Evolutionary conservation across 2,329 filamentous ascomycete species (phyloP).

Genomic region (Phaeosphaeria sp.): DNA sequence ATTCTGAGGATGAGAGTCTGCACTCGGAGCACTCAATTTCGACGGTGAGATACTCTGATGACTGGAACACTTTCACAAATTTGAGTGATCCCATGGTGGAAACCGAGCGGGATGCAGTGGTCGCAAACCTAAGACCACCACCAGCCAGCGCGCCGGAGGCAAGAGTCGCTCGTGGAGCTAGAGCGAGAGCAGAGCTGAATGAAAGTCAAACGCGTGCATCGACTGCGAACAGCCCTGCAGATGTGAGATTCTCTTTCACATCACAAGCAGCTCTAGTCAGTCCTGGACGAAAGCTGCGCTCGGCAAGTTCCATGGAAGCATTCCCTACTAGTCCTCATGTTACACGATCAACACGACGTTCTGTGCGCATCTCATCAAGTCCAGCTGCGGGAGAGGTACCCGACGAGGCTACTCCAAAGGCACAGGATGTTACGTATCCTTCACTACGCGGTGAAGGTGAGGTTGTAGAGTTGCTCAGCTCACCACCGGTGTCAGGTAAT

Average conservation of each 20-base stretch:
- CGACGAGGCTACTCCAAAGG: constrained; percentile 12
- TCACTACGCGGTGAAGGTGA: constrained; percentile 12
- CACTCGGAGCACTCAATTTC: constrained; percentile 38
- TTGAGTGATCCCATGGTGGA: constrained; percentile 17
- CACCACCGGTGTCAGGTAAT: constrained; percentile 11
- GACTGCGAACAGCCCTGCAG: constrained; percentile 8
- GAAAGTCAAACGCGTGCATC: constrained; percentile 2
- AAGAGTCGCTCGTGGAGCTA: background rate
- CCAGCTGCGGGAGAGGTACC: background rate
- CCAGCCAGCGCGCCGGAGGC: constrained; percentile 11
- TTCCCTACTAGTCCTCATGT: constrained; percentile 19
- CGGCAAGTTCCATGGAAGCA: constrained; percentile 5
- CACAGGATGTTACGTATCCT: constrained; percentile 8
- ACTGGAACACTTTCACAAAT: constrained; percentile 14
- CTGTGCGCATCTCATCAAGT: constrained; percentile 12
- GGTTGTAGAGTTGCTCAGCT: constrained; percentile 17
- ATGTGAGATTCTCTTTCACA: constrained; percentile 5
- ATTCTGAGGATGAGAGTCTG: constrained; percentile 41
- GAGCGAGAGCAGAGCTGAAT: constrained; percentile 3
- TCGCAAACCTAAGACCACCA: constrained; percentile 7
- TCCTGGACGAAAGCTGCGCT: constrained; percentile 10
- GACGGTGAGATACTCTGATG: constrained; percentile 31
- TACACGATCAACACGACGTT: constrained; percentile 18
- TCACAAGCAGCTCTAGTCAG: constrained; percentile 8
- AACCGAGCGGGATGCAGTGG: background rate